phyloP scores from a whole-genome alignment of 2,329 filamentous ascomycete species.

The Monosporascus cannonballus region DNA sequence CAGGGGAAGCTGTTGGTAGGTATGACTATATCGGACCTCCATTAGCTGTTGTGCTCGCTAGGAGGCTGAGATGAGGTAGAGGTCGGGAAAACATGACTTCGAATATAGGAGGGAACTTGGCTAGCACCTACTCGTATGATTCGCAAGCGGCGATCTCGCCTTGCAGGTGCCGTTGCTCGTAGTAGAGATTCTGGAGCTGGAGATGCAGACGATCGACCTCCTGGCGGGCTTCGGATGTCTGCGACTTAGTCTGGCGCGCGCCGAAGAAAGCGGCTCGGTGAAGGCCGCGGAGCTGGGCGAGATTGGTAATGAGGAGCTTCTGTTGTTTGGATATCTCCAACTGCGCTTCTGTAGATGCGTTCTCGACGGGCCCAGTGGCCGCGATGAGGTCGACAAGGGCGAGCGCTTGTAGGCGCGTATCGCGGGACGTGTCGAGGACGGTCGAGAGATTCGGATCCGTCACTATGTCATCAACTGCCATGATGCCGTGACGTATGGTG shows the following conservation, averaged over 20 bases:
- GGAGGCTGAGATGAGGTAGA: constrained; percentile 5
- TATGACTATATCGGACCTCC: constrained; percentile 54
- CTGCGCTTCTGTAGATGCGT: constrained; percentile 41
- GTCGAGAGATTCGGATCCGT: constrained; percentile 59
- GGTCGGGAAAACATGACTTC: background rate
- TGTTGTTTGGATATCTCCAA: constrained; percentile 66
- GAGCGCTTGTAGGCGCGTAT: constrained; percentile 67
- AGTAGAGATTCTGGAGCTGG: constrained; percentile 91
- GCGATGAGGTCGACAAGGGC: constrained; percentile 52
- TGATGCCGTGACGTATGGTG: constrained; percentile 20
- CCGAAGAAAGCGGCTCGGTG: constrained; percentile 77
- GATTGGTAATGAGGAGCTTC: constrained; percentile 71
- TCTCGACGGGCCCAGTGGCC: constrained; percentile 36
- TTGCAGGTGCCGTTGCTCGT: constrained; percentile 86
- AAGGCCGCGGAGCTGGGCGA: constrained; percentile 73
- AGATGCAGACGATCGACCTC: constrained; percentile 90
- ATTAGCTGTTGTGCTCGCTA: constrained; percentile 18
- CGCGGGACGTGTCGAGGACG: constrained; percentile 66
- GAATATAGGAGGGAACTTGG: background rate
- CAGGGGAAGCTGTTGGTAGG: constrained; percentile 79
- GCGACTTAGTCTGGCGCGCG: constrained; percentile 77
- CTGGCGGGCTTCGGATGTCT: constrained; percentile 79
- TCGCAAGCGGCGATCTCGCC: constrained; percentile 89
- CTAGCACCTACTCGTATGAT: constrained; percentile 70
- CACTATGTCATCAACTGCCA: constrained; percentile 54